These are phyloP conservation scores for Colletotrichum filicis DNA, from an alignment of 2,329 filamentous ascomycete species.

Conservation along the genomic window DNA sequence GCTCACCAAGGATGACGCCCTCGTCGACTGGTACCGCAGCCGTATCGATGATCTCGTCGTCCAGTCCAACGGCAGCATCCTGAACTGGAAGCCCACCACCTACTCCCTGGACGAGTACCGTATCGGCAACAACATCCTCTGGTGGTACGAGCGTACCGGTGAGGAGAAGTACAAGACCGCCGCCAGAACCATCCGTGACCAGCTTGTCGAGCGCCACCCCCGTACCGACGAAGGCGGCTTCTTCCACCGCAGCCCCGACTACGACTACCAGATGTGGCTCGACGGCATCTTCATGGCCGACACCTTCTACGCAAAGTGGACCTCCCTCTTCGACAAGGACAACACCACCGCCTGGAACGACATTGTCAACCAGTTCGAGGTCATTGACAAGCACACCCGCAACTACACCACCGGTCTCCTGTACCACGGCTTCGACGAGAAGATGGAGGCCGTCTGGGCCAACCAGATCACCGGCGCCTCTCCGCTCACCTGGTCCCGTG, in stretches of 20 bases:
- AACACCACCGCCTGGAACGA: constrained; percentile 58
- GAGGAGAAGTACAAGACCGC: constrained; percentile 61
- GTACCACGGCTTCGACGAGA: constrained; percentile 66
- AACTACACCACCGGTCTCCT: constrained; percentile 54
- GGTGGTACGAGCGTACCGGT: constrained; percentile 58
- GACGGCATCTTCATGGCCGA: constrained; percentile 65
- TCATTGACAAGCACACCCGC: constrained; percentile 55
- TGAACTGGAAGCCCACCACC: constrained; percentile 39
- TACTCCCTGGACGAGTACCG: constrained; percentile 66
- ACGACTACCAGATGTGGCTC: constrained; percentile 67
- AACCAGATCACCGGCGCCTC: constrained; percentile 59
- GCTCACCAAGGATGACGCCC: constrained; percentile 54
- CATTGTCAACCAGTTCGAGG: constrained; percentile 55
- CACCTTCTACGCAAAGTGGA: constrained; percentile 55
- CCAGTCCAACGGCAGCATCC: constrained; percentile 55
- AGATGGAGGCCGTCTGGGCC: constrained; percentile 61
- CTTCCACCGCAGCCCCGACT: constrained; percentile 59
- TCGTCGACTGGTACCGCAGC: constrained; percentile 55
- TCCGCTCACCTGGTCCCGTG: constrained; percentile 63
- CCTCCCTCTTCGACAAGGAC: constrained; percentile 47
- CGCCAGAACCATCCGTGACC: constrained; percentile 56
- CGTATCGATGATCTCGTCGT: constrained; percentile 59
- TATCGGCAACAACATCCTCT: constrained; percentile 63
- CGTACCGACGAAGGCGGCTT: constrained; percentile 64
- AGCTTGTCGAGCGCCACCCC: constrained; percentile 60